A percentile compares a stretch with the other conserved stretches of the same genome.
Evolutionary conservation across 2,329 filamentous ascomycete species (phyloP).

Genomic region (Stemphylium lycopersici): DNA sequence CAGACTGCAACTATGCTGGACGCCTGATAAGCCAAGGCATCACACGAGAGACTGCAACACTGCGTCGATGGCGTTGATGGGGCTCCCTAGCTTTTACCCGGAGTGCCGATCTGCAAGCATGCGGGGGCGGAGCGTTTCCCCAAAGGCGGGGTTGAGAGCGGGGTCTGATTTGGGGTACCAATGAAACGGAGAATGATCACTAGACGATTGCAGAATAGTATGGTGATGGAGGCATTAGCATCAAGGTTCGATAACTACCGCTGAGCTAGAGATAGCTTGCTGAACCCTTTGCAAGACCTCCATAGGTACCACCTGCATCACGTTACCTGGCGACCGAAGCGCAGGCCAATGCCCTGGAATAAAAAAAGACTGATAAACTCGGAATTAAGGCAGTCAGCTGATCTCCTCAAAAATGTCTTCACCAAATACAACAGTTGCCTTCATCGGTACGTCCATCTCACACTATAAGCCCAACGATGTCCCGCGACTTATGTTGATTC

Average conservation of each 20-base stretch:
- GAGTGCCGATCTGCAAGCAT: slow-evolving; percentile 3
- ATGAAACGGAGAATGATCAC: background rate
- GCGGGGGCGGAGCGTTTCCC: slow-evolving; percentile 6
- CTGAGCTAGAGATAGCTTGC: background rate
- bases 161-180: background rate
- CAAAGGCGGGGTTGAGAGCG: slow-evolving; percentile 13
- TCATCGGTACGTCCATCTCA: slow-evolving; percentile 24
- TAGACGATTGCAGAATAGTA: background rate
- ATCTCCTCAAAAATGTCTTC: slow-evolving; percentile 17
- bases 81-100: background rate
- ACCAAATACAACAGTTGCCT: slow-evolving; percentile 30
- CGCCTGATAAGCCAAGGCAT: background rate
- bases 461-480: background rate
- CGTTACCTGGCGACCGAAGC: too few species aligned
- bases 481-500: slow-evolving; percentile 1
- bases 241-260: too few species aligned
- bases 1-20: background rate
- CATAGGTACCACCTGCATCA: too few species aligned
- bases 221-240: too few species aligned
- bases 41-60: background rate
- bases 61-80: background rate
- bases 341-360: too few species aligned
- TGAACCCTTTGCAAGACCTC: background rate
- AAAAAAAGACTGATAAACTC: too few species aligned
- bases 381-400: too few species aligned